Evolutionary conservation across 768 basidiomycete species (phyloP).

Genomic region (Suillus ampliporus): DNA sequence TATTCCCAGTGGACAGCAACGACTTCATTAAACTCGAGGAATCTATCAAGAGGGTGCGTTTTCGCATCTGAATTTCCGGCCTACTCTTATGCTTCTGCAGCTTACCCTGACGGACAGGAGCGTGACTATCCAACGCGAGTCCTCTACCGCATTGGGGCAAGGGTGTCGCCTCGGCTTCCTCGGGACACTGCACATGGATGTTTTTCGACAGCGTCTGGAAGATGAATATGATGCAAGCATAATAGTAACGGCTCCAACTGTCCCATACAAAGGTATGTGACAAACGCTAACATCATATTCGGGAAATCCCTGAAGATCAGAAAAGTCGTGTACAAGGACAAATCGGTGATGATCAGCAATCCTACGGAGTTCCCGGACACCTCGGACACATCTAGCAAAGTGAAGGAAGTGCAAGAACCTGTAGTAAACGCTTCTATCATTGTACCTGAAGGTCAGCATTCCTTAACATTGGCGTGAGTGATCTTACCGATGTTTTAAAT

Average conservation of each 20-base stretch:
- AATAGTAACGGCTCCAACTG: constrained; percentile 94
- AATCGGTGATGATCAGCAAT: constrained; percentile 77
- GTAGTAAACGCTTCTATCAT: constrained; percentile 94
- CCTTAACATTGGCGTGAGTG: not conserved
- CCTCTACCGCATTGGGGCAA: constrained; percentile 93
- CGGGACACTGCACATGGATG: constrained; percentile 96
- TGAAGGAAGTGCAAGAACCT: constrained; percentile 87
- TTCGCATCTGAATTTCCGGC: constrained; percentile 13
- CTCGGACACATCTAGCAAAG: constrained; percentile 59
- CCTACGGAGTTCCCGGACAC: constrained; percentile 95
- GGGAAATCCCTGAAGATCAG: constrained; percentile 11
- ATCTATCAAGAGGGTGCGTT: constrained; percentile 83
- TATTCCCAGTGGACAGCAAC: constrained; percentile 90
- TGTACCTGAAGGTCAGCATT: constrained; percentile 79
- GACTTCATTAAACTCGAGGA: constrained; percentile 96
- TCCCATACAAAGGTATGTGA: constrained; percentile 81
- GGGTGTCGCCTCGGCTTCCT: constrained; percentile 95
- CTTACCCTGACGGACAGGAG: constrained; percentile 86
- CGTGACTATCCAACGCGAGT: constrained; percentile 90
- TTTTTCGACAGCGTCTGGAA: constrained; percentile 93
- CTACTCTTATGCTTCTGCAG: constrained; percentile 42
- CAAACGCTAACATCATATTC: not conserved
- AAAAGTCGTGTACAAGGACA: constrained; percentile 75
- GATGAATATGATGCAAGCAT: constrained; percentile 96
- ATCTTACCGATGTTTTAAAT: not conserved